Evolutionary conservation across 805 yeast genomes (phyloP), one percentile per base, ranked within the genome.

Genomic region (Spathaspora sp.): DNA sequence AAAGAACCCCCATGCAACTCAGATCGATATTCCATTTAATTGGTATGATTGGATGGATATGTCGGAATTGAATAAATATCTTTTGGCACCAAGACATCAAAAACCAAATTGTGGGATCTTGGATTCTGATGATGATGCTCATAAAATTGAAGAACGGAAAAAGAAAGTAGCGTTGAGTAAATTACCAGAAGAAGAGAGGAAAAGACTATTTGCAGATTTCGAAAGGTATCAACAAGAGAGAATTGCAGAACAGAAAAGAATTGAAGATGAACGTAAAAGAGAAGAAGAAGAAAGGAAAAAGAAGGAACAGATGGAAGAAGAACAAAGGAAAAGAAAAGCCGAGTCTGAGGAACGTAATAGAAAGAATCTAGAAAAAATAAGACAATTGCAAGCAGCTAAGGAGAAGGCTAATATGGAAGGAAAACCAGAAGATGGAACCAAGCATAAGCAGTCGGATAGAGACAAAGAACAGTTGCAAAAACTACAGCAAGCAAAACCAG

Each of bases 11-110:
- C 40, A 10, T 3, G 43, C 28, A 10, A 31, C 44, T 10, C 17
- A 49, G 2, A 43, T 52, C 16, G 46, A 44, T 11, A 58, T 57
- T 7, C 78, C 80, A 0, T 80, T 81, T 63, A 80, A 79, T 56
- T 81, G 85, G 85, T 70, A 69, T 51, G 85, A 81, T 60, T 80
- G 83, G 78, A 70, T 73, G 3, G 83, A 80, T 52, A 66, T 79
- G 65, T 69, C 74, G 7, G 65, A 67, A 20, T 62, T 78, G 54
- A 65, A 70, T 46, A 68, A 72, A 46, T 60, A 73, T 54, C 47
- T 63, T 11, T 56, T 61, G 42, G 61, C 65, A 2, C 57, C 62
- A 20, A 52, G 49, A 3, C 32, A 67, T 49, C 55, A 61, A 31
- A 59, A 61, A 28, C 78, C 79, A 42, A 68, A 61, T 49, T 78